Evolutionary conservation across 257 asterid genomes (phyloP).

Genomic region (Solanum sitiens): DNA sequence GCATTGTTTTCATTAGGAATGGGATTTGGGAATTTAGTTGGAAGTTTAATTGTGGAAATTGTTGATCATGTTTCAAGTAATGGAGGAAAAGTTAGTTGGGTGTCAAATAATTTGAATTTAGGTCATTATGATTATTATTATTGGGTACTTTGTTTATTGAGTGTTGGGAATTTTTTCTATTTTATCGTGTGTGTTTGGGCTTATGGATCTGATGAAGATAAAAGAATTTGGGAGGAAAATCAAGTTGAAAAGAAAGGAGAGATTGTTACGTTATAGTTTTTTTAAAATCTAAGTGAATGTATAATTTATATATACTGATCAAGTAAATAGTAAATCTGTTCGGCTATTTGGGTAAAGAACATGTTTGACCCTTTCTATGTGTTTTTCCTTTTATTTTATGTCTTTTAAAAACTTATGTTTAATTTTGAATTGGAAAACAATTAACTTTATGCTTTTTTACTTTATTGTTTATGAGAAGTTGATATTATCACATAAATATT

Average conservation of each 20-base stretch:
- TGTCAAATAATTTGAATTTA: conserved; percentile 40
- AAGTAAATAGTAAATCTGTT: background rate
- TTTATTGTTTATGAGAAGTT: background rate
- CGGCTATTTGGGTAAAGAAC: accelerated
- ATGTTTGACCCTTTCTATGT: background rate
- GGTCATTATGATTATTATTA: conserved; percentile 72
- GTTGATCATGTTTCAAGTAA: conserved; percentile 17
- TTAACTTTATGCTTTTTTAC: background rate
- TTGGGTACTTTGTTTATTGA: conserved; percentile 37
- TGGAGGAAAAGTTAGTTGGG: conserved; percentile 47
- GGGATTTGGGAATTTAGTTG: conserved; percentile 45
- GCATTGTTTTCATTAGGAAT: conserved; percentile 36
- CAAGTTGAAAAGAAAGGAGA: conserved; percentile 1
- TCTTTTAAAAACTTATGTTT: background rate
- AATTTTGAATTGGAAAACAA: background rate
- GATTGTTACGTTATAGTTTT: background rate
- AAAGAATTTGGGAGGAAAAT: conserved; percentile 23
- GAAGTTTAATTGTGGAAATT: conserved; percentile 29
- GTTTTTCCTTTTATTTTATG: background rate
- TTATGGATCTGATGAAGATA: conserved; percentile 16
- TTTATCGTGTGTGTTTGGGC: conserved; percentile 21
- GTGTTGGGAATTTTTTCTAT: conserved; percentile 34
- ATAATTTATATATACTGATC: background rate
- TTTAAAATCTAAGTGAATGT: background rate
- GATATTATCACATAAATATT: background rate